Evolutionary conservation across 331 rosid species (phyloP), one percentile per base, ranked within the genome.

Genomic region (Telfairia occidentalis): DNA sequence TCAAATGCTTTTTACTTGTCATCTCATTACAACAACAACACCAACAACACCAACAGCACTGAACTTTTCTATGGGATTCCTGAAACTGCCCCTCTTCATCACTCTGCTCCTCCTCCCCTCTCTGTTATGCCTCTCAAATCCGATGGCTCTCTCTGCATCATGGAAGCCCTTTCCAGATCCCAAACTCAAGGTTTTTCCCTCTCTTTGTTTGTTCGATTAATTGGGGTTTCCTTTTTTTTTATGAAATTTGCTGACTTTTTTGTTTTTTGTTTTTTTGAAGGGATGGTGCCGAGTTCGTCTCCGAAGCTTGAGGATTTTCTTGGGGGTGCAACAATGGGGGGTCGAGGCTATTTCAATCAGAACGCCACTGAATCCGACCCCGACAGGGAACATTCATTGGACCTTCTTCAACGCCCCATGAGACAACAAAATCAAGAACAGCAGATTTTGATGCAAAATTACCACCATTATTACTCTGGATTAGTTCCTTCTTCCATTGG

Each of bases 231-330:
- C n/a, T n/a, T n/a, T n/a, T 53, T 7, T 1, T 30, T 2, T 50
- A 23, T 53, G 48, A 18, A 9, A 28, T 2, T 45, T 65, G 0
- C 21, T 60, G 12, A 3, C 0, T 21, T 53, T 71, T 15, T 29
- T 35, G n/a, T n/a, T n/a, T n/a, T 24, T 74, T 7, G 29, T 10
- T 2, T 70, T 28, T n/a, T 42, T 5, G 32, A 26, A 91, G 97
- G 82, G 71, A 87, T 94, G 87, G 82, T 89, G 76, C 82, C 91
- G 0, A 84, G 73, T 82, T 82, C 97, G 2, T 88, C 99, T 1
- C 99, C 99, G 0, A 95, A 95, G 70, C 85, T 95, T 9, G 97
- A 95, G 71, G 96, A 95, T 75, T 95, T 95, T 78, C 85, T 95
- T 0, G 93, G 97, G 4, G 96, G 97, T 78, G 91, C 96, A 83